Percentiles rank a stretch among this genome's conserved stretches.
Evolutionary conservation across 2,329 filamentous ascomycete genomes (phyloP).

Genomic region (Amylocarpus encephaloides): DNA sequence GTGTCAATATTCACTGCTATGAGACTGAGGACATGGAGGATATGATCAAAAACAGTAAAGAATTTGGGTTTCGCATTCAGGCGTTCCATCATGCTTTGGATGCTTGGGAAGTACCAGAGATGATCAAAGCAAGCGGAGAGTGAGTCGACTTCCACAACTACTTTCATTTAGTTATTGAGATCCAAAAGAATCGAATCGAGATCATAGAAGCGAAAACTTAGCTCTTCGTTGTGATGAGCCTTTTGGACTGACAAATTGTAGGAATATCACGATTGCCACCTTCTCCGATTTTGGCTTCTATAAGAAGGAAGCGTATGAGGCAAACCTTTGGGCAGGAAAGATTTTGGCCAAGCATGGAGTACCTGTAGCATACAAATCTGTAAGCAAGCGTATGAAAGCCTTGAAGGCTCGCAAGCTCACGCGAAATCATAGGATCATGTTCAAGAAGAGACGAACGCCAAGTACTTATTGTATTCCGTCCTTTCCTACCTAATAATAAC

Average conservation of each 20-base stretch:
- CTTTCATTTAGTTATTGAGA: no score
- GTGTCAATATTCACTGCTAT: conserved; percentile 41
- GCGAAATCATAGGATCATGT: conserved; percentile 31
- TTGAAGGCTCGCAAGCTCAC: neutral
- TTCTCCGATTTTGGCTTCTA: conserved; percentile 39
- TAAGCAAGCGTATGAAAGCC: conserved; percentile 8
- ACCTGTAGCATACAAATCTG: conserved; percentile 39
- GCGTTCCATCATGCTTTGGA: conserved; percentile 38
- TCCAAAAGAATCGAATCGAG: no score
- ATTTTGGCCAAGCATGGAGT: conserved; percentile 37
- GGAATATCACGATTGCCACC: conserved; percentile 38
- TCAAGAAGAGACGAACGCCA: conserved; percentile 33
- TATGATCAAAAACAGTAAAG: conserved; percentile 37
- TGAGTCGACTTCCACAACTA: conserved; percentile 19
- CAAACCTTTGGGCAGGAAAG: conserved; percentile 36
- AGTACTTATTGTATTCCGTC: conserved; percentile 34
- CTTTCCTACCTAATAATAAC: neutral
- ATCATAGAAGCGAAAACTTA: no score
- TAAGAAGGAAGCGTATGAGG: conserved; percentile 38
- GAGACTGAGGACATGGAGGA: conserved; percentile 39
- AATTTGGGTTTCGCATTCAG: conserved; percentile 37
- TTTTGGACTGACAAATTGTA: no score
- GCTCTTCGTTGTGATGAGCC: no score
- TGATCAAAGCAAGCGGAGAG: conserved; percentile 36
- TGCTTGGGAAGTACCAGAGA: conserved; percentile 37